Evolutionary conservation across 192 early-diverging fungal species (phyloP), one percentile per base, ranked within the genome.

Genomic region (Coemansia sp.): DNA sequence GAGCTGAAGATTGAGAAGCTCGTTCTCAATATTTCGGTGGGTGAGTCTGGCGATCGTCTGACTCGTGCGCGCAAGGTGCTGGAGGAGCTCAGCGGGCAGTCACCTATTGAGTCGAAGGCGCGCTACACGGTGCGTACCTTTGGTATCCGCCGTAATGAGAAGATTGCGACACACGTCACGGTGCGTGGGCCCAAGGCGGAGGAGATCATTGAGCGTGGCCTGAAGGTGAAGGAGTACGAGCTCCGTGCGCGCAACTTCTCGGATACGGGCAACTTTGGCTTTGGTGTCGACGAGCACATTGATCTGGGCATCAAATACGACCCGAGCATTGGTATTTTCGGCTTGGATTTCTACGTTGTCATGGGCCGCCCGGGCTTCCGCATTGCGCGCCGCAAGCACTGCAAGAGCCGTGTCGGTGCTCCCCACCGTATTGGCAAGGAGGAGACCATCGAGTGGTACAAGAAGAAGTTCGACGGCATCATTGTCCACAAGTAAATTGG

Each of bases 241-340:
- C 80, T 99, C 31, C 83, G 83, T 72, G 79, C 79, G 39, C 67
- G 82, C 75, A 99, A 99, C 91, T 99, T 97, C 82, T 94, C 91
- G 27, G 82, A 72, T 38, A 96, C 92, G 48, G 96, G 96, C 46
- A 98, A 99, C 90, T 99, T 99, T 64, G 96, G 96, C 64, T 99
- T 97, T 80, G 96, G 96, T 93, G 91, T 99, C 81, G 87, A 96
- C 71, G 96, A 99, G 82, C 96, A 99, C 85, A 99, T 99, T 61
- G 96, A 98, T 82, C 84, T 99, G 77, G 94, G 93, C 73, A 98
- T 99, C 85, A 98, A 99, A 86, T 97, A 98, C 81, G 96, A 96
- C 77, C 92, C 95, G 51, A 84, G 85, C 70, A 96, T 98, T 58
- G 95, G 93, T 86, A 90, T 93, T 63, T 93, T 91, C 75, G 83